Base-by-base conservation (phyloP, 169 alveolate genomes). In the Perkinsus olseni region DNA sequence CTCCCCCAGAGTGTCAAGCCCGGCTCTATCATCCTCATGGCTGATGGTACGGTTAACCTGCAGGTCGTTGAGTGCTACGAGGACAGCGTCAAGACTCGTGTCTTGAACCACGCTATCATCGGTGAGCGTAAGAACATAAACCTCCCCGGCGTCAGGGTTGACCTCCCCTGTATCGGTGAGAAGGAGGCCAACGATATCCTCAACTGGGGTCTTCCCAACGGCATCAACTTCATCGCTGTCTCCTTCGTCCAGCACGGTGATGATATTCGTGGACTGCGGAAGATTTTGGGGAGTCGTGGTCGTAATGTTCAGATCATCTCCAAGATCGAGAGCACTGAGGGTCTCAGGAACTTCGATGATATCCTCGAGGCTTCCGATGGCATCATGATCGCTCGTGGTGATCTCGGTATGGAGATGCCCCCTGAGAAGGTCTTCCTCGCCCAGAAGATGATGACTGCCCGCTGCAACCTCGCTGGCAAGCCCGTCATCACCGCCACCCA, bases 361-460 rank as follows among this genome's bases (percentile, higher is more conserved):
- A 98, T 98, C 91, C 95, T 98, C 34, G 94, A 96, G 62, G 98
- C 95, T 31, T 94, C 99, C 10, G 99, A 99, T 94, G 99, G 99
- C 13, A 96, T 98, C 74, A 98, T 98, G 99, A 98, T 99, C 24
- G 99, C 99, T 74, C 97, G 99, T 93, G 99, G 99, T 11, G 99
- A 98, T 95, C 92, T 99, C 91, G 99, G 99, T 62, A 97, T 98
- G 96, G 99, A 98, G 95, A 98, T 99, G 45, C 97, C 99, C 38
- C 96, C 99, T 17, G 99, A 98, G 92, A 97, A 98, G 90, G 99
- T 98, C 48, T 98, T 97, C 96, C 93, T 97, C 74, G 98, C 98
- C 31, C 99, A 98, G 96, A 98, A 98, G 94, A 95, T 96, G 74
- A 97, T 98, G 97, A 97, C 98, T 74, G 95, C 97, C 51, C 97